Evolutionary conservation across 2,329 filamentous ascomycete species (phyloP).

Genomic region (Ploettnerulaceae sp.): DNA sequence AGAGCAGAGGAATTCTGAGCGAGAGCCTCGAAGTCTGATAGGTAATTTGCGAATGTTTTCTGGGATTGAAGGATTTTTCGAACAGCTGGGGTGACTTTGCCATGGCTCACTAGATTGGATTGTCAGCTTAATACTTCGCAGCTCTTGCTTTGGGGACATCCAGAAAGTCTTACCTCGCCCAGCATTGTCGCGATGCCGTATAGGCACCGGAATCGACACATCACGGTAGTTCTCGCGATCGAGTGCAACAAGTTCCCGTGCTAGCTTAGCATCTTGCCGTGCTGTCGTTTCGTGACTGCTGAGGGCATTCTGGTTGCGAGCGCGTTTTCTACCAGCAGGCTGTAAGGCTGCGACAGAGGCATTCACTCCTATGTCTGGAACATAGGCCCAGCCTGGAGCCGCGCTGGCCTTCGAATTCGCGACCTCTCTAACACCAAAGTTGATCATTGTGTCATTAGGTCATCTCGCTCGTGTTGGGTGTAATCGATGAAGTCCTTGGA

Average conservation of each 20-base stretch:
- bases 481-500: neutral
- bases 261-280: conserved; percentile 75
- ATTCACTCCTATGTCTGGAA: conserved; percentile 66
- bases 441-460: conserved; percentile 45
- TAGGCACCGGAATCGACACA: conserved; percentile 63
- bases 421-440: conserved; percentile 78
- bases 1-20: conserved; percentile 35
- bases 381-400: conserved; percentile 89
- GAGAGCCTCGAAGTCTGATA: conserved; percentile 72
- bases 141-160: neutral
- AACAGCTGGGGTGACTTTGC: conserved; percentile 46
- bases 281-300: conserved; percentile 65
- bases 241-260: conserved; percentile 76
- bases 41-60: conserved; percentile 78
- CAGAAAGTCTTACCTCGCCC: conserved; percentile 34
- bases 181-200: conserved; percentile 45
- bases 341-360: conserved; percentile 48
- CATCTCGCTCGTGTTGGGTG: conserved; percentile 9
- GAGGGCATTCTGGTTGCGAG: conserved; percentile 48
- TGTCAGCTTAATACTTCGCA: neutral
- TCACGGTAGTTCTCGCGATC: conserved; percentile 76
- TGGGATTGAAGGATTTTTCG: conserved; percentile 74
- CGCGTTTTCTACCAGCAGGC: conserved; percentile 65
- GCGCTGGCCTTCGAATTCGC: conserved; percentile 63
- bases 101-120: conserved; percentile 26